Base-by-base conservation (phyloP, 345 rosid genomes). In the Syzygium grande region DNA sequence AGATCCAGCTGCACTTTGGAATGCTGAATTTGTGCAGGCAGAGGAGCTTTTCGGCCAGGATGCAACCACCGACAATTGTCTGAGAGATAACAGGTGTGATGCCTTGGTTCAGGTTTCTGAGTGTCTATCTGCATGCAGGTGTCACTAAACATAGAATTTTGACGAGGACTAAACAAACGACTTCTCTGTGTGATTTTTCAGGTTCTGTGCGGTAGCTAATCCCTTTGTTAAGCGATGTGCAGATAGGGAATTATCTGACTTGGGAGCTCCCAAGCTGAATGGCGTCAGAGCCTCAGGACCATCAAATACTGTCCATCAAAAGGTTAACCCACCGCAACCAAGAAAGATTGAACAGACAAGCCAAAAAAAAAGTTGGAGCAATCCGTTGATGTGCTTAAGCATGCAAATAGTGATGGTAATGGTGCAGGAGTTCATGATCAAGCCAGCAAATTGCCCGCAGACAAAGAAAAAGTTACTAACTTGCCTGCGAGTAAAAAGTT, bases 1-100 rank as follows among this genome's bases (percentile, higher is more conserved):
- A 87, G 99, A 98, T 90, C 92, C 96, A 86, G 96, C 97, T 49
- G 94, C 91, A 9, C 92, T 98, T 77, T 96, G 99, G 98, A 98
- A 94, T 91, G 38, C 92, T 83, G 99, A 98, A 93, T 96, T 92
- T 93, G 90, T 96, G 41, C 99, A 98, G 92, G 95, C 99, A 79
- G 98, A 95, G 91, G 97, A 95, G 89, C 96, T 98, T 73, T 96
- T 93, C 88, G 91, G 88, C 90, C 94, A 94, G 95, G 94, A 96
- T 27, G 86, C 91, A 52, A 51, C 89, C 7, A 73, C 86, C 77
- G 93, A 92, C 80, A 96, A 98, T 94, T 98, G 98, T 91, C 94
- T 98, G 92, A 95, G 97, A 93, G 97, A 94, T 88, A 96, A 95
- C 92, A 94, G 98, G 99, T 96, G 87, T 13, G 88, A 30, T 88